Percentiles rank a stretch among this genome's conserved stretches.
These are phyloP conservation scores for Loxodes magnus DNA, from an alignment of 73 alveolate species.

Conservation along the genomic window DNA sequence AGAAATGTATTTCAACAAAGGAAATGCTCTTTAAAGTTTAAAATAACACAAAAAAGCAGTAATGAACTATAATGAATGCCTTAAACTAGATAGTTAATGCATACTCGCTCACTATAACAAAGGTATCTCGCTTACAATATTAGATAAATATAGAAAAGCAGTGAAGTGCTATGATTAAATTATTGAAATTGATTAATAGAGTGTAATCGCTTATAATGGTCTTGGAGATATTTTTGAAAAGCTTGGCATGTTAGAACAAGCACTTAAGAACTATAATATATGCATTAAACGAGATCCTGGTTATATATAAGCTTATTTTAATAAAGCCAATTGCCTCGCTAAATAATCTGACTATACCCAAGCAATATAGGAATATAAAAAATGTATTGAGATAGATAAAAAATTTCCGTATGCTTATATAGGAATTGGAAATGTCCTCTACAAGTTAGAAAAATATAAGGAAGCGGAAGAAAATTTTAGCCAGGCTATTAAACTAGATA, in stretches of 20 bases:
- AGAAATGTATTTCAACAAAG: too few relatives aligned
- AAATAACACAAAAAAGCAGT: too few relatives aligned
- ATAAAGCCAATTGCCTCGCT: conserved; percentile 92
- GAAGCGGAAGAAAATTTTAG: conserved; percentile 82
- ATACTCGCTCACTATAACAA: too few relatives aligned
- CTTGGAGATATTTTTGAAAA: conserved; percentile 89
- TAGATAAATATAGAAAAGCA: conserved; percentile 73
- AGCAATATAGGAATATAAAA: too few relatives aligned
- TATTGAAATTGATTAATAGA: conserved; percentile 63
- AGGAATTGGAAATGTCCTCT: too few relatives aligned
- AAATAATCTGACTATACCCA: too few relatives aligned
- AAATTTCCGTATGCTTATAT: too few relatives aligned
- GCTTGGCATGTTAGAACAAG: conserved; percentile 85
- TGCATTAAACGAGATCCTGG: conserved; percentile 75
- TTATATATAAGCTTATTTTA: conserved; percentile 71
- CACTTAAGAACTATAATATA: conserved; percentile 75
- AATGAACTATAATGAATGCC: too few relatives aligned
- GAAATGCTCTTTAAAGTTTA: too few relatives aligned
- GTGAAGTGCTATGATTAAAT: conserved; percentile 72
- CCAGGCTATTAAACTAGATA: conserved; percentile 51
- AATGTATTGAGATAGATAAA: too few relatives aligned
- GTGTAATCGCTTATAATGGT: conserved; percentile 93
- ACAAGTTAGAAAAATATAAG: conserved; percentile 63
- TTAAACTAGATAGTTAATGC: too few relatives aligned
- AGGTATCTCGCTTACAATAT: too few relatives aligned